Evolutionary conservation across 1,284 basidiomycete species (phyloP), one percentile per base, ranked within the genome.

Genomic region (Leccinum angustisporum): DNA sequence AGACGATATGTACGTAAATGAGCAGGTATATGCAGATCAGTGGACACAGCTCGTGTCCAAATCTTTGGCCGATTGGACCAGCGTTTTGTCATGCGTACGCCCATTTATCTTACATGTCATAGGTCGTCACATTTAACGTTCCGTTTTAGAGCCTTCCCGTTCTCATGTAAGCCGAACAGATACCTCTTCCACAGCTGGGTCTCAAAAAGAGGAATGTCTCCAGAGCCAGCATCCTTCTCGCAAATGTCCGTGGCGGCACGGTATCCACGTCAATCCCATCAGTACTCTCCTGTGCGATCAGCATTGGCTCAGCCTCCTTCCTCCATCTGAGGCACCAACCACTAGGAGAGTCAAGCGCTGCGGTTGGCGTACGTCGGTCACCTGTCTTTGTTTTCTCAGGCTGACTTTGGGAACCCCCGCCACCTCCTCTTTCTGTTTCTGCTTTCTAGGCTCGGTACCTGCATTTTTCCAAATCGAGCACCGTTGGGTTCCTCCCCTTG

Each of bases 1-100:
- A 10, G 65, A 69, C n/a, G 66, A 74, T 1, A 6, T 78, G 3
- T 77, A 70, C 56, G 56, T 68, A 5, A 77, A 77, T 18, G 65
- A 75, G 25, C 67, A 73, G 50, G 72, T 78, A 21, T 77, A 76
- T 9, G 68, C 60, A 0, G 75, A 76, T 31, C 67, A 75, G 2
- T 77, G 76, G 76, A 61, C 68, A 9, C 56, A 38, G 11, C 76
- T 75, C 60, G 60, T 78, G 43, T 65, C 67, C 3, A 16, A 40
- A 2, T 68, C 67, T 10, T 59, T 74, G 14, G 48, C 62, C 5
- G 76, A 78, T 54, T 76, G 76, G 76, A 65, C 63, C 9, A 61
- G 31, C 31, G 66, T 62, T 51, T n/a, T 74, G 5, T 63, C 66
- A 58, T 72, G 67, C 74, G 72, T 74, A 61, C 58, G 72, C 34